phyloP scores from a whole-genome alignment of 139 green algal species.

The Raphidocelis subcapitata region DNA sequence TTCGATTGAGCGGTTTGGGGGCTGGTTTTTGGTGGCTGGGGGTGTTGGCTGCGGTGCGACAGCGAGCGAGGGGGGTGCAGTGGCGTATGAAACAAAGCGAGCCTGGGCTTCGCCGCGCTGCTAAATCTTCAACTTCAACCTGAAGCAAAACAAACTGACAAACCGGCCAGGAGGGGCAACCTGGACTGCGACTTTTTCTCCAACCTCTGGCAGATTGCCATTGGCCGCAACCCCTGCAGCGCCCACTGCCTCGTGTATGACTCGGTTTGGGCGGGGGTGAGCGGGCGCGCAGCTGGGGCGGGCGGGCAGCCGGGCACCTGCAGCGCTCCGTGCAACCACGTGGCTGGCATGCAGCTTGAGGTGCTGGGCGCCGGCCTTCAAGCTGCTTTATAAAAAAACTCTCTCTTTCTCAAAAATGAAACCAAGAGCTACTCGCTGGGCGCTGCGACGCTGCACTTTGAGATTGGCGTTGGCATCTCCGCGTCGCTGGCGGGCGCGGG shows the following conservation, averaged over 20 bases:
- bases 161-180: conserved; percentile 59
- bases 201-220: conserved; percentile 42
- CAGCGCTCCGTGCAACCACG: neutral
- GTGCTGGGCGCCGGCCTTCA: neutral
- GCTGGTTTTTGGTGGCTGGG: no score
- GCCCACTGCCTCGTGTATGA: conserved; percentile 77
- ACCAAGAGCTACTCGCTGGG: conserved; percentile 71
- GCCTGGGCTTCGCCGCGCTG: no score
- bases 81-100: no score
- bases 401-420: no score
- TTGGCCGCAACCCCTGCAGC: conserved; percentile 39
- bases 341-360: neutral
- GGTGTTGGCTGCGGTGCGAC: no score
- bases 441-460: conserved; percentile 58
- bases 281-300: no score
- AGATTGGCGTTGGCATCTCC: conserved; percentile 39
- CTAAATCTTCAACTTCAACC: no score
- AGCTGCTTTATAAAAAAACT: neutral
- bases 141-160: neutral
- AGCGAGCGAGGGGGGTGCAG: no score
- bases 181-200: conserved; percentile 71
- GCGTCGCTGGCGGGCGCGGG: conserved; percentile 20
- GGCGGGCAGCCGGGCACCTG: no score
- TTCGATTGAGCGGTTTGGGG: no score
- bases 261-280: conserved; percentile 65